These are phyloP conservation scores for Crassisporium funariophilum DNA, from an alignment of 768 basidiomycete species.

Conservation along the genomic window DNA sequence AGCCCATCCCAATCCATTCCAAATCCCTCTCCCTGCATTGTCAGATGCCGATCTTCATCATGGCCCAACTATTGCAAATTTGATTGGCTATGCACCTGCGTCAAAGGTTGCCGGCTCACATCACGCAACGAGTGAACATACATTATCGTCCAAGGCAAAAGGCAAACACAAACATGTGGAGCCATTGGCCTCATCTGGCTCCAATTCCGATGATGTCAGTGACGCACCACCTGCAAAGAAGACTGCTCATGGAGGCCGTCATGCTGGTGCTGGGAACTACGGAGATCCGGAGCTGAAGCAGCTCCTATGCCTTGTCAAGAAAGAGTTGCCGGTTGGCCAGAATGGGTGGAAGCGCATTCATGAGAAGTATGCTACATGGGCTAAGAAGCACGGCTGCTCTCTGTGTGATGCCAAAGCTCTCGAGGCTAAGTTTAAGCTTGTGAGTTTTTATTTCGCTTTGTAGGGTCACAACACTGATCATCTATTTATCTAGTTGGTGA, in stretches of 20 bases:
- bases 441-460: slow-evolving; percentile 2
- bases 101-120: slow-evolving; percentile 10
- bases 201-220: background rate
- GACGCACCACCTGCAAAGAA: background rate
- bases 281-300: slow-evolving; percentile 2
- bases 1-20: background rate
- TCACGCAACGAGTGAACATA: background rate
- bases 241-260: slow-evolving; percentile 8
- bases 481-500: too few relatives aligned
- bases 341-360: slow-evolving; percentile 5
- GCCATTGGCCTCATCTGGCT: background rate
- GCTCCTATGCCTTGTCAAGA: slow-evolving; percentile 2
- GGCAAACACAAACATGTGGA: slow-evolving; percentile 8
- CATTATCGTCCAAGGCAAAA: background rate
- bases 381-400: background rate
- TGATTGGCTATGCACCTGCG: slow-evolving; percentile 5
- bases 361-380: slow-evolving; percentile 5
- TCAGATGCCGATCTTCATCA: slow-evolving; percentile 7
- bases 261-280: slow-evolving; percentile 9
- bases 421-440: slow-evolving; percentile 10
- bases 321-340: slow-evolving; percentile 6
- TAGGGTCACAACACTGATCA: too few relatives aligned
- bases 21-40: slow-evolving; percentile 1
- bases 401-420: slow-evolving; percentile 1
- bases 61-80: slow-evolving; percentile 5